Conservation (phyloP, 345 rosid species). For the Pistacia integerrima region DNA sequence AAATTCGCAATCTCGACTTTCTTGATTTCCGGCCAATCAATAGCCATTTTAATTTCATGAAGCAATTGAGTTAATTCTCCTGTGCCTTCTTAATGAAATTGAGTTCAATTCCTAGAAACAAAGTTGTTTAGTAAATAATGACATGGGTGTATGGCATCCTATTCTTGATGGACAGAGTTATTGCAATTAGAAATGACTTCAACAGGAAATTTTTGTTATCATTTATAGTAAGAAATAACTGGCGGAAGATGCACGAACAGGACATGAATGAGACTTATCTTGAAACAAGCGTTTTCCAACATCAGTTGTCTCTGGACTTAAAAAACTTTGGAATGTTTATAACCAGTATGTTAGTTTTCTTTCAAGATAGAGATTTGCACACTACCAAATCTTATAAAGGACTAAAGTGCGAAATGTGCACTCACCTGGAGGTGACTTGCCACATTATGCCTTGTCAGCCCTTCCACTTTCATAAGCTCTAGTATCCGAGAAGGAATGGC, state of each 20-base stretch:
- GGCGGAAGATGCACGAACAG: not conserved
- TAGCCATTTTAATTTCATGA: not conserved
- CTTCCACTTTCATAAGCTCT: conserved; percentile 96
- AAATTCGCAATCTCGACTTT: not conserved
- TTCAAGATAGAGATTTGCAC: conserved; percentile 1
- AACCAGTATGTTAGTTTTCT: not conserved
- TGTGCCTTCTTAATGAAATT: not conserved
- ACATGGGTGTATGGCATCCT: not conserved
- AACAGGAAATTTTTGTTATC: not conserved
- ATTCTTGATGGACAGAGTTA: not conserved
- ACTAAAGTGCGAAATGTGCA: not conserved
- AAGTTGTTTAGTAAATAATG: not conserved
- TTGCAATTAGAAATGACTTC: not conserved
- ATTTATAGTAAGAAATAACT: not conserved
- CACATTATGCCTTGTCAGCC: conserved; percentile 91
- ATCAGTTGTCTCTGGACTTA: not conserved
- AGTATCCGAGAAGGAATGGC: conserved; percentile 95
- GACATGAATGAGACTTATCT: not conserved
- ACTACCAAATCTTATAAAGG: not conserved
- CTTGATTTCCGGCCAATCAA: not conserved
- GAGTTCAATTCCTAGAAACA: not conserved
- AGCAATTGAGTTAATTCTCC: not conserved
- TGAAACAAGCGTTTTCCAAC: not conserved
- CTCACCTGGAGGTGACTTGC: conserved; percentile 98
- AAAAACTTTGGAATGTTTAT: not conserved